A percentile compares a stretch with the other conserved stretches of the same genome.
phyloP scores from a whole-genome alignment of 805 yeast genomes.

The Brettanomyces naardenensis region DNA sequence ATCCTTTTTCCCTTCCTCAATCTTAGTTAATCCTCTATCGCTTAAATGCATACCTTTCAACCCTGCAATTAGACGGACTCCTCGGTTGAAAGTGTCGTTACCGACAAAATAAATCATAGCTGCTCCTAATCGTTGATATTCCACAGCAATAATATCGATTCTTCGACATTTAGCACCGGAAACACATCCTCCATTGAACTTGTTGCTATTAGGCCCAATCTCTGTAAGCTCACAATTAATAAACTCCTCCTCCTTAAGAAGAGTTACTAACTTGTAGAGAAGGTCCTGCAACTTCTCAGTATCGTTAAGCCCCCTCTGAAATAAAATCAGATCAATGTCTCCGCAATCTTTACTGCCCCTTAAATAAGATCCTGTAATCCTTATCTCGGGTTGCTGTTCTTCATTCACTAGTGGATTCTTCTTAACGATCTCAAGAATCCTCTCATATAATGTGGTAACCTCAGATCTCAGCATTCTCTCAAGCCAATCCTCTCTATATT shows the following conservation, averaged over 20 bases:
- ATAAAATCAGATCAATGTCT: slow-evolving; percentile 45
- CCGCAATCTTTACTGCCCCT: slow-evolving; percentile 40
- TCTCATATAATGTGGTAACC: slow-evolving; percentile 32
- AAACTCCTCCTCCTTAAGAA: slow-evolving; percentile 10
- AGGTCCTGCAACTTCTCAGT: slow-evolving; percentile 11
- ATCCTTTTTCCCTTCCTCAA: neutral
- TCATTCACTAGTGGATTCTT: slow-evolving; percentile 10
- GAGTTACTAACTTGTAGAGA: slow-evolving; percentile 11
- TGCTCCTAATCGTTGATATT: slow-evolving; percentile 38
- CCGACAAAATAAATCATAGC: slow-evolving; percentile 48
- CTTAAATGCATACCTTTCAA: slow-evolving; percentile 31
- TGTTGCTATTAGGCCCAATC: slow-evolving; percentile 14
- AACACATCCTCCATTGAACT: slow-evolving; percentile 31
- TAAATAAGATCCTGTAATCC: slow-evolving; percentile 45
- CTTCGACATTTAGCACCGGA: slow-evolving; percentile 36
- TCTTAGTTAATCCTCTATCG: slow-evolving; percentile 34
- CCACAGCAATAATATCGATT: slow-evolving; percentile 42
- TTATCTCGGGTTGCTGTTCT: slow-evolving; percentile 28
- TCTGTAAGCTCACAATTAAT: slow-evolving; percentile 18
- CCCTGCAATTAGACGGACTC: slow-evolving; percentile 34
- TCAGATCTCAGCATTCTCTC: slow-evolving; percentile 37
- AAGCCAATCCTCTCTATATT: slow-evolving; percentile 40
- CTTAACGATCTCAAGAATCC: slow-evolving; percentile 19
- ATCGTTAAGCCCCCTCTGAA: slow-evolving; percentile 26
- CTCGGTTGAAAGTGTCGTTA: slow-evolving; percentile 42